Conservation (phyloP, 176 grass and related monocot genomes). For the Lolium perenne region DNA sequence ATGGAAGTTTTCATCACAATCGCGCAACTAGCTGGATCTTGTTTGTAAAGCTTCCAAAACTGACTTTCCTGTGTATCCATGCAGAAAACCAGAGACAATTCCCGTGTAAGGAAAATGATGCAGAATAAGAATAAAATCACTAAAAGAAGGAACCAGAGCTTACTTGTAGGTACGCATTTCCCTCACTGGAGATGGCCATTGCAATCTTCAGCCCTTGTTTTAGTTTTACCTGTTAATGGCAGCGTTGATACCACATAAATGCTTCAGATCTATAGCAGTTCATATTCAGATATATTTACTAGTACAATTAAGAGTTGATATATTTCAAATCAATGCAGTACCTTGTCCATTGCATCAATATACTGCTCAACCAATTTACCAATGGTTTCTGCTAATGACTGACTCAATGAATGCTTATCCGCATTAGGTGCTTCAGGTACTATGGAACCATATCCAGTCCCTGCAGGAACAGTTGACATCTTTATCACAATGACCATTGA, state of each 20-base stretch:
- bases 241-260: constrained; percentile 33
- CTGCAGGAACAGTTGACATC: constrained; percentile 41
- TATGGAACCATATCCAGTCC: constrained; percentile 68
- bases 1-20: constrained; percentile 94
- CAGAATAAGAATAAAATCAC: constrained; percentile 20
- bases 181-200: constrained; percentile 75
- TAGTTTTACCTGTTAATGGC: constrained; percentile 73
- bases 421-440: constrained; percentile 70
- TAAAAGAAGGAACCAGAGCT: constrained; percentile 21
- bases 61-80: constrained; percentile 60
- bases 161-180: constrained; percentile 86
- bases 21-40: constrained; percentile 69
- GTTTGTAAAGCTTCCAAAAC: constrained; percentile 87
- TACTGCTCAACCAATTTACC: constrained; percentile 65
- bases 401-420: constrained; percentile 54
- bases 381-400: constrained; percentile 58
- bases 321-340: constrained; percentile 40
- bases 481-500: neutral
- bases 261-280: neutral
- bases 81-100: constrained; percentile 26
- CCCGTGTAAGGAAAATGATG: neutral
- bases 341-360: constrained; percentile 87
- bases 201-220: constrained; percentile 80
- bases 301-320: neutral
- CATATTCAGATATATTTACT: neutral